A percentile compares a stretch with the other conserved stretches of the same genome.
Evolutionary conservation across 345 rosid genomes (phyloP).

Genomic region (Aquilaria yunnanensis): DNA sequence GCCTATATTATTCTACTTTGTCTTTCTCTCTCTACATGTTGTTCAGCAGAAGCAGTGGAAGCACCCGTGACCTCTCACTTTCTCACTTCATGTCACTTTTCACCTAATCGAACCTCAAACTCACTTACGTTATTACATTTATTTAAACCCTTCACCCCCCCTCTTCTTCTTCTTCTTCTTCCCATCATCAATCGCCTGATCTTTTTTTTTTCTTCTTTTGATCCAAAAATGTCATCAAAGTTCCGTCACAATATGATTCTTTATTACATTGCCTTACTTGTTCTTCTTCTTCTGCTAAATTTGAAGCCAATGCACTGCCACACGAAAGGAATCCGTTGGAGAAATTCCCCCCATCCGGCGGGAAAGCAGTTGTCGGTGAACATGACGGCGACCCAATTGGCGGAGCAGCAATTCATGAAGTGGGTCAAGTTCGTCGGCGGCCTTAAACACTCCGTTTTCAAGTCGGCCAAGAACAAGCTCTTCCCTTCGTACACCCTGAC

Average conservation of each 20-base stretch:
- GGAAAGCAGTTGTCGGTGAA: background rate
- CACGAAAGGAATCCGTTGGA: background rate
- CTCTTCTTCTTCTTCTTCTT: background rate
- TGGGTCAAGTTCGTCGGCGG: conserved; percentile 42
- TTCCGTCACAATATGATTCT: background rate
- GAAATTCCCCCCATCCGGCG: background rate
- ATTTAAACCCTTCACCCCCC: background rate
- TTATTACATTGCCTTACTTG: background rate
- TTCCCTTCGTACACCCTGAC: conserved; percentile 58
- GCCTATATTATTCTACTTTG: conserved; percentile 3
- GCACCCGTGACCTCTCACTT: conserved; percentile 62
- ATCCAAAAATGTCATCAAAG: background rate
- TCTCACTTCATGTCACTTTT: conserved; percentile 2
- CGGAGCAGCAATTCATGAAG: background rate
- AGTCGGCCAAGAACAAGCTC: conserved; percentile 71
- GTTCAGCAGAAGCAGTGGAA: conserved; percentile 23
- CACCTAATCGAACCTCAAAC: background rate
- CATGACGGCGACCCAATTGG: background rate
- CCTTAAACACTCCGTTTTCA: conserved; percentile 65
- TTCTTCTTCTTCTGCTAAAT: background rate
- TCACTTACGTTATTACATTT: no score
- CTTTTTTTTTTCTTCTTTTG: background rate
- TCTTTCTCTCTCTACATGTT: conserved; percentile 18
- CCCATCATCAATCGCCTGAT: background rate
- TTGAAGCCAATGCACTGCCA: background rate